Base-by-base conservation (phyloP, 805 yeast species). In the Candida namnaoensis region DNA sequence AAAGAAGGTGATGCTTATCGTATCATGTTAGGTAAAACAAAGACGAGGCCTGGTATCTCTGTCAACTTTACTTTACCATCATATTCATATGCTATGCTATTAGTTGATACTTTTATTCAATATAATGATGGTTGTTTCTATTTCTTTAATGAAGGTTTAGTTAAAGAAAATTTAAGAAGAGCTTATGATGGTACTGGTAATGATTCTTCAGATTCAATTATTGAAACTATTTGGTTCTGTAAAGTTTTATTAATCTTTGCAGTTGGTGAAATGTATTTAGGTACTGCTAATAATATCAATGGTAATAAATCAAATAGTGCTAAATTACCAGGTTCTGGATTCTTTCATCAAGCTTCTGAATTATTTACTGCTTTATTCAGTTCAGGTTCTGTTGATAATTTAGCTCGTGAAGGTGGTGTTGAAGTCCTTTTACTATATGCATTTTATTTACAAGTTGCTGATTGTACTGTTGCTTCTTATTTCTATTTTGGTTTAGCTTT, bases 101-200 rank as follows among this genome's bases (percentile, higher is more conserved):
- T 84, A 38, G 84, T 84, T 11, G 91, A 84, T 54, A 80, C 87
- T 0, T 84, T 84, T 49, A 74, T 84, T 41, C 80, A 82, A 40
- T 84, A 82, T 57, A 84, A 84, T 51, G 93, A 83, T 58, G 93
- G 90, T 1, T 84, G 95, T 51, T 84, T 84, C 57, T 84, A 84
- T 61, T 84, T 84, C 53, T 84, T 84, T 64, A 84, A 84, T 54
- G 95, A 84, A 57, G 95, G 95, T 1, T 54, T 82, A 19, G 86
- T 82, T 24, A 83, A 82, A 53, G 75, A 76, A 48, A 80, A 77
- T 46, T 57, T 84, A 41, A 72, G 77, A 62, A 69, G 80, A 46
- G 68, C 82, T 23, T 84, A 82, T 56, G 74, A 80, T 27, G 64
- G 64, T 4, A 34, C 49, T 36, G 60, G 59, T 10, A 52, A 62